Evolutionary conservation across 768 basidiomycete species (phyloP).

Genomic region (Hortiboletus flavorubellus): DNA sequence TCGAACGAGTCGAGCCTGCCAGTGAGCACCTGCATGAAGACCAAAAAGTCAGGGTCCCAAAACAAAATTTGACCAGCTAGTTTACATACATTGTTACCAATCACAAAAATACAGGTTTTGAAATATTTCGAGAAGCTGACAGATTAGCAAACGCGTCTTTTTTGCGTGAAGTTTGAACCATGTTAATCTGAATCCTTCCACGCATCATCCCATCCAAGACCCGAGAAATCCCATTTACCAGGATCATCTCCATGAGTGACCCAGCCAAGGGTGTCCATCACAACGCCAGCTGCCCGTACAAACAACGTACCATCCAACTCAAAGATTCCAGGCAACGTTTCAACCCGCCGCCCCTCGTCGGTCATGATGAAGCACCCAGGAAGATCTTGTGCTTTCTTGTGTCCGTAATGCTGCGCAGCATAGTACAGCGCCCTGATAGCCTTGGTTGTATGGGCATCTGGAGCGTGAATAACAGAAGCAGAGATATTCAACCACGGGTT

Average conservation of each 20-base stretch:
- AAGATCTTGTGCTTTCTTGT: constrained; percentile 36
- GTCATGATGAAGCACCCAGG: constrained; percentile 39
- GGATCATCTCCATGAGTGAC: constrained; percentile 47
- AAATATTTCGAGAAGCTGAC: background rate
- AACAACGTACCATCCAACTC: constrained; percentile 56
- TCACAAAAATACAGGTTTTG: background rate
- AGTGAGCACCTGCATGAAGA: no score
- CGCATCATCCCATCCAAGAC: constrained; percentile 58
- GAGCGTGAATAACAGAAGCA: constrained; percentile 43
- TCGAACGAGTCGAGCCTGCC: no score
- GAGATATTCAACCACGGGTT: constrained; percentile 55
- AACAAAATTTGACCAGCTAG: background rate
- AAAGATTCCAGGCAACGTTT: constrained; percentile 44
- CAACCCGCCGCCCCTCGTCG: constrained; percentile 30
- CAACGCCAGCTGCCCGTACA: constrained; percentile 51
- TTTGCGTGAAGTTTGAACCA: background rate
- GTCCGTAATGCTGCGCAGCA: constrained; percentile 48
- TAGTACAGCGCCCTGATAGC: constrained; percentile 45
- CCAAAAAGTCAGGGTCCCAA: no score
- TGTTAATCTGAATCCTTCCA: constrained; percentile 40
- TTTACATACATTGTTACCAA: no score
- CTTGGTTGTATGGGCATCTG: constrained; percentile 53
- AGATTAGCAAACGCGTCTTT: no score
- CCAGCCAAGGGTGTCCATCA: constrained; percentile 58
- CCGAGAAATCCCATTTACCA: constrained; percentile 54